phyloP scores from a whole-genome alignment of 1,284 basidiomycete species.

The Cronartium ribicola region DNA sequence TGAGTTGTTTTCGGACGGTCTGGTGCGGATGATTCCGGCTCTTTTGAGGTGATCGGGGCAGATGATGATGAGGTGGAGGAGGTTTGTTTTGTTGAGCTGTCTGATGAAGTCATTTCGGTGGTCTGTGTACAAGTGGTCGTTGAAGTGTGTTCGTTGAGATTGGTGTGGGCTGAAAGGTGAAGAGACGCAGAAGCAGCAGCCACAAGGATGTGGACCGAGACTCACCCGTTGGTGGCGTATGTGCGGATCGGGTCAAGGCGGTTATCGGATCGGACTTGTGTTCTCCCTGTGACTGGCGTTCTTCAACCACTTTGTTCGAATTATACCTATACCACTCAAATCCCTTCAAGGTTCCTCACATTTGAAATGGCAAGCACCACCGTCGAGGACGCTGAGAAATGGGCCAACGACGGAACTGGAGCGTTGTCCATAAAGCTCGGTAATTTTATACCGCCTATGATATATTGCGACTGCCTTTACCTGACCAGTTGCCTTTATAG shows the following conservation, averaged over 20 bases:
- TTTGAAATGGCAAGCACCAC: constrained; percentile 11
- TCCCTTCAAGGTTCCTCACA: not conserved
- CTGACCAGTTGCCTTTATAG: constrained; percentile 7
- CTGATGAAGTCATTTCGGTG: not conserved
- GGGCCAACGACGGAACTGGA: constrained; percentile 40
- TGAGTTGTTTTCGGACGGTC: not conserved
- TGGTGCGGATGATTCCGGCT: not conserved
- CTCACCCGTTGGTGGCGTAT: too few relatives aligned
- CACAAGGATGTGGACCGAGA: too few relatives aligned
- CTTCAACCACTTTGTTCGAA: too few relatives aligned
- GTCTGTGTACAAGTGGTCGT: too few relatives aligned
- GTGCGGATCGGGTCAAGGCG: too few relatives aligned
- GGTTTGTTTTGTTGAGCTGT: not conserved
- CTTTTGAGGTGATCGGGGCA: not conserved
- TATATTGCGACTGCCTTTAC: not conserved
- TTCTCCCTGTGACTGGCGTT: too few relatives aligned
- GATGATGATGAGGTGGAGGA: not conserved
- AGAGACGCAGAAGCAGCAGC: too few relatives aligned
- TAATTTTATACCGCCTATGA: not conserved
- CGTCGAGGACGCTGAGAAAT: constrained; percentile 21
- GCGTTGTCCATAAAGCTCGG: constrained; percentile 35
- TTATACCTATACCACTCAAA: too few relatives aligned
- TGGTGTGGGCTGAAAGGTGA: too few relatives aligned
- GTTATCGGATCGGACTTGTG: too few relatives aligned
- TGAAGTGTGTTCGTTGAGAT: too few relatives aligned